Percentiles rank a stretch among this genome's conserved stretches.
phyloP scores from a whole-genome alignment of 257 asterid species.

The Misopates orontium region DNA sequence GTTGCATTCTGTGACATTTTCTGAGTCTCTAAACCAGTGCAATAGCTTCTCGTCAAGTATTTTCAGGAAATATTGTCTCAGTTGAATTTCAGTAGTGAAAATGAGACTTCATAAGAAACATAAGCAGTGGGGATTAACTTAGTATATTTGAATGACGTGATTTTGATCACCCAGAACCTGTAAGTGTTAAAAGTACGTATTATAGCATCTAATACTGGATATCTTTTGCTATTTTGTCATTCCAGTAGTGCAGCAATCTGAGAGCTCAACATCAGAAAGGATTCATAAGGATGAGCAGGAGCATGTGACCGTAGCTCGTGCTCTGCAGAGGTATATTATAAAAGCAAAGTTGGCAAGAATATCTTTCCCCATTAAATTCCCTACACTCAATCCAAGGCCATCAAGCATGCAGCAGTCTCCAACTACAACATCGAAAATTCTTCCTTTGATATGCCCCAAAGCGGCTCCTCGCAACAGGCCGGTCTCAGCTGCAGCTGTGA shows the following conservation, averaged over 20 bases:
- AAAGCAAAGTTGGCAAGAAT: constrained; percentile 63
- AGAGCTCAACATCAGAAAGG: constrained; percentile 51
- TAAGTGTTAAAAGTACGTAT: background rate
- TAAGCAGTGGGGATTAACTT: background rate
- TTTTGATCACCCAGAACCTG: constrained; percentile 19
- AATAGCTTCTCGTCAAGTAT: background rate
- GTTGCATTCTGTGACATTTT: too few species aligned
- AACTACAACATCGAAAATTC: constrained; percentile 81
- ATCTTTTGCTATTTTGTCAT: constrained; percentile 23
- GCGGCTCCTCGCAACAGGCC: constrained; percentile 57
- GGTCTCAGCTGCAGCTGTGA: constrained; percentile 34
- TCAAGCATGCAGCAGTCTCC: constrained; percentile 54
- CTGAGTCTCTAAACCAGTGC: background rate
- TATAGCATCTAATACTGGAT: constrained; percentile 18
- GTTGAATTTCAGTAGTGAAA: background rate
- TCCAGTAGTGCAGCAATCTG: constrained; percentile 80
- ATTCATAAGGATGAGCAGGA: constrained; percentile 80
- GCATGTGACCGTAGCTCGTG: constrained; percentile 91
- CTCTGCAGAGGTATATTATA: constrained; percentile 68
- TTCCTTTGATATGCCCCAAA: constrained; percentile 82
- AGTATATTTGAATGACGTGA: constrained; percentile 4
- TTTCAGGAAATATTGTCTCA: background rate
- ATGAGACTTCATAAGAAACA: background rate
- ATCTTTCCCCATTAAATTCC: constrained; percentile 81
- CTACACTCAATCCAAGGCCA: constrained; percentile 56